Evolutionary conservation across 2,329 filamentous ascomycete species (phyloP), one percentile per base, ranked within the genome.

Genomic region (Cadophora sp.): DNA sequence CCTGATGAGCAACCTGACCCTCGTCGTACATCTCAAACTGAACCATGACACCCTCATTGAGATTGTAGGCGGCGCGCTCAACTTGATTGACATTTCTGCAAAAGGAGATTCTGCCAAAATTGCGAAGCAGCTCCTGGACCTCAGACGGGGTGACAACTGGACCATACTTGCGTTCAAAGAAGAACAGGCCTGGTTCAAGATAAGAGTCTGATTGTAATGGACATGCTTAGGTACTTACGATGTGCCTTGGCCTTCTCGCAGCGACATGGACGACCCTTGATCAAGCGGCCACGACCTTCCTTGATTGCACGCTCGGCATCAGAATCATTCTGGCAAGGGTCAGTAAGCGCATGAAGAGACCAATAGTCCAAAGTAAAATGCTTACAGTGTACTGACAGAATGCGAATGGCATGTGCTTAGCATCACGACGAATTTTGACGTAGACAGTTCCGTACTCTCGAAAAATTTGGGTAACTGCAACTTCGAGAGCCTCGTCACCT

Each of bases 371-470:
- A n/a, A 40, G 16, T 43, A 46, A 46, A 50, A 22, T 29, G 79
- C 85, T 80, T 75, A 89, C 88, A 1, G 85, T 89, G 73, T 82
- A 91, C 73, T 91, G 89, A 26, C 83, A 84, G 72, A 91, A 91
- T 0, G 87, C 88, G 74, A 87, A 89, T 0, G 89, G 89, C 85
- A 90, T 89, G 48, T 85, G 81, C 64, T 85, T 82, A 12, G 68
- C 69, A 72, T 90, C 88, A 22, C 88, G 85, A 46, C 87, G 85
- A 68, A 91, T 88, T 80, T 91, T 90, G 70, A 89, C 84, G 69
- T 83, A 90, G 27, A 88, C 85, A 0, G 80, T 81, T 6, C 89
- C 89, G 72, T 81, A 90, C 19, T 80, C 75, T 22, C 80, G 79
- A 76, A 91, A 90, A 22, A 80, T 77, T 7, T 81, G 78, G 3